phyloP scores from a whole-genome alignment of 1,284 basidiomycete genomes.

The Puccinia triticina region DNA sequence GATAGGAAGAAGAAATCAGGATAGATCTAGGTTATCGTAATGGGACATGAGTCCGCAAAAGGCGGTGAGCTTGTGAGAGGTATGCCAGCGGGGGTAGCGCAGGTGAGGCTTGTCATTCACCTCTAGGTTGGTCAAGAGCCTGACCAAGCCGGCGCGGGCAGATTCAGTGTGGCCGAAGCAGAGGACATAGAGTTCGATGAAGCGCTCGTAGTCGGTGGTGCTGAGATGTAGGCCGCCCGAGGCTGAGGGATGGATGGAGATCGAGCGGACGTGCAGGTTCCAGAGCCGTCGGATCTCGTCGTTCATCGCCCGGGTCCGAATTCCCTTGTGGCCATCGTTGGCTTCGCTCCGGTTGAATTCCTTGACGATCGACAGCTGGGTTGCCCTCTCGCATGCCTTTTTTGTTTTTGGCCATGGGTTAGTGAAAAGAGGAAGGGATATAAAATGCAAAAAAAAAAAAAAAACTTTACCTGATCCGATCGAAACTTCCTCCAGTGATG shows the following conservation, averaged over 20 bases:
- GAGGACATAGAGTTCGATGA: neutral
- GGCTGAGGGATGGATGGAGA: neutral
- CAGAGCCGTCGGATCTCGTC: neutral
- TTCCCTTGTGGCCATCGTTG: neutral
- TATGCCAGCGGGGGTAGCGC: too few species aligned
- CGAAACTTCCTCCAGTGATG: neutral
- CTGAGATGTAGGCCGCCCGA: neutral
- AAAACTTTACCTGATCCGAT: neutral
- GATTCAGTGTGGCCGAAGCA: neutral
- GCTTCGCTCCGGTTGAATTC: neutral
- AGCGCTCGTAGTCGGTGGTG: neutral
- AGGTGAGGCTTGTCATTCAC: too few species aligned
- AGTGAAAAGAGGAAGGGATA: neutral
- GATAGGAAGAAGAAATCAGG: too few species aligned
- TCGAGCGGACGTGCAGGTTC: neutral
- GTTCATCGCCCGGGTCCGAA: neutral
- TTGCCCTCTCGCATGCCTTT: neutral
- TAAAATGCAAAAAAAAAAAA: neutral
- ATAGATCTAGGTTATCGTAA: too few species aligned
- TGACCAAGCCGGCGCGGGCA: neutral
- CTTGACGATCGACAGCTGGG: neutral
- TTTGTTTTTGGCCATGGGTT: neutral
- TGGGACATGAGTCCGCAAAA: too few species aligned
- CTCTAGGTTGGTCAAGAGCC: too few species aligned
- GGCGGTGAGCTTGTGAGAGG: too few species aligned